A percentile compares a stretch with the other conserved stretches of the same genome.
phyloP scores from a whole-genome alignment of 1,139 yeast species.

The Pneumocystis carinii region DNA sequence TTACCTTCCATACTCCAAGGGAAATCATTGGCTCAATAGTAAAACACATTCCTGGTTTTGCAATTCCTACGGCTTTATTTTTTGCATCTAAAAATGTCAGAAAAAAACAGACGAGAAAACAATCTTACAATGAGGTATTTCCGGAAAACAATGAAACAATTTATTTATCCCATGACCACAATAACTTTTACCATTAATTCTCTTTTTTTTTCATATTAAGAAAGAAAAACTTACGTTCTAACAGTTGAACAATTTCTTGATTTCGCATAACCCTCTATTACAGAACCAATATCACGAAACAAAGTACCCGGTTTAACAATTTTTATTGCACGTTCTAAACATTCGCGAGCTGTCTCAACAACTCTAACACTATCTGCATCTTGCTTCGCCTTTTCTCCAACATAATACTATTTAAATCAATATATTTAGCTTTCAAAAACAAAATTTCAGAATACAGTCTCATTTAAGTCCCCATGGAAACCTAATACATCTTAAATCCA shows the following conservation, averaged over 20 bases:
- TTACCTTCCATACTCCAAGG: conserved; percentile 60
- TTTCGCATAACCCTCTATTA: conserved; percentile 76
- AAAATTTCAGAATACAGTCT: conserved; percentile 32
- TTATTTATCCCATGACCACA: conserved; percentile 90
- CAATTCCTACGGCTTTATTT: conserved; percentile 85
- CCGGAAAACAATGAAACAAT: conserved; percentile 85
- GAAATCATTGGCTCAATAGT: conserved; percentile 98
- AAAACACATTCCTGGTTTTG: conserved; percentile 92
- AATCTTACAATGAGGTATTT: conserved; percentile 56
- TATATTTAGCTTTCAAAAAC: neutral
- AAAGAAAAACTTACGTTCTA: neutral
- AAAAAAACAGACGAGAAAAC: neutral
- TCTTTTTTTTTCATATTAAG: neutral
- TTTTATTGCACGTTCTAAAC: conserved; percentile 67
- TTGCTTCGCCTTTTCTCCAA: conserved; percentile 71
- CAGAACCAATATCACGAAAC: conserved; percentile 73
- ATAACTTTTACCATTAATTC: conserved; percentile 61
- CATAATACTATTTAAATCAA: conserved; percentile 40
- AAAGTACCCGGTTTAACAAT: conserved; percentile 84
- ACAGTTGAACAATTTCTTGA: conserved; percentile 48
- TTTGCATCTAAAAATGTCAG: conserved; percentile 33
- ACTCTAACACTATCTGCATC: conserved; percentile 68
- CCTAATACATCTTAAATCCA: conserved; percentile 33
- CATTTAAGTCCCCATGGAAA: conserved; percentile 86
- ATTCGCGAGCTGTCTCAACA: conserved; percentile 88